phyloP scores from a whole-genome alignment of 345 rosid species.

The Draba incana region DNA sequence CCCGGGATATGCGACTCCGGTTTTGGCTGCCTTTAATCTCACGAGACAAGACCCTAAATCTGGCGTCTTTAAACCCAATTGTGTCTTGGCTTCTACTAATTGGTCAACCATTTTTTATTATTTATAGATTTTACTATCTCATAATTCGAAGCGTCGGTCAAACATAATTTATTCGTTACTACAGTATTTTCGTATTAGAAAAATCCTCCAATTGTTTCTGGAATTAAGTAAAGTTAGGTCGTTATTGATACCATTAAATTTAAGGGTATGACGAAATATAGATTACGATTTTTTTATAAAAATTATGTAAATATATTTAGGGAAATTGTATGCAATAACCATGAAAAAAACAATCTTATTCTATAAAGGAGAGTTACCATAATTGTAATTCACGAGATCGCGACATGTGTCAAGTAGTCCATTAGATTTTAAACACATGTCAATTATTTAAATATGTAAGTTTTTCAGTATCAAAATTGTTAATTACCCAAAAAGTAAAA shows the following conservation, averaged over 20 bases:
- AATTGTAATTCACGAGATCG: no score
- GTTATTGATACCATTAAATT: conserved; percentile 10
- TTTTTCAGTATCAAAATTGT: no score
- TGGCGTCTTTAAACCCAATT: conserved; percentile 36
- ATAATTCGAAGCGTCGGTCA: conserved; percentile 36
- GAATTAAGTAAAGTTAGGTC: conserved; percentile 40
- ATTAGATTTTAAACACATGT: no score
- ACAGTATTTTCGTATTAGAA: conserved; percentile 9
- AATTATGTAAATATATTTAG: conserved; percentile 1
- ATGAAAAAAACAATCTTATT: no score
- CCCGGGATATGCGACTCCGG: conserved; percentile 35
- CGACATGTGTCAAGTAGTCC: no score
- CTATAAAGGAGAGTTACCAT: no score
- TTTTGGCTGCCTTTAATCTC: conserved; percentile 29
- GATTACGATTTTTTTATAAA: background rate
- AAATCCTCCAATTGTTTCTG: conserved; percentile 23
- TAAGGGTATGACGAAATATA: conserved; percentile 27
- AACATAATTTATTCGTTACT: conserved; percentile 32
- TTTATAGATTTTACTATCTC: background rate
- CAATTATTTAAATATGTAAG: no score
- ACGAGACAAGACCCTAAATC: conserved; percentile 42
- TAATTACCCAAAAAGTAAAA: no score
- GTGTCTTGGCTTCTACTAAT: conserved; percentile 25
- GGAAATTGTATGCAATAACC: no score
- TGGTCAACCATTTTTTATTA: conserved; percentile 43